A percentile compares a stretch with the other conserved stretches of the same genome.
These are phyloP conservation scores for Brasenia schreberi DNA, from an alignment of 164 flowering plant genomes.

Conservation along the genomic window DNA sequence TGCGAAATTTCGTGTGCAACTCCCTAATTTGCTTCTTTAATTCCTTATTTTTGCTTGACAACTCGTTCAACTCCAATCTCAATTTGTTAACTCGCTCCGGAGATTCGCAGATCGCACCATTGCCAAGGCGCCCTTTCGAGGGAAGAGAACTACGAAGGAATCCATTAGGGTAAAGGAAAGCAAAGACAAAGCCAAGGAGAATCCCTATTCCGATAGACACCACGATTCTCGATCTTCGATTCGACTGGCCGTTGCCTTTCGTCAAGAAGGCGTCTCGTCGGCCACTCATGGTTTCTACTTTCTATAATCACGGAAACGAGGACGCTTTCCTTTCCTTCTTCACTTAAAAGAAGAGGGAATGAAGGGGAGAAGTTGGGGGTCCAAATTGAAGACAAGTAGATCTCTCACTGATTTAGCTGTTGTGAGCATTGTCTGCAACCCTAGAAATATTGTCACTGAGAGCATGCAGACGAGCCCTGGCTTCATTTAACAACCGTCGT, in stretches of 20 bases:
- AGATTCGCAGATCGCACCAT: conserved; percentile 45
- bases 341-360: not conserved
- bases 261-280: conserved; percentile 47
- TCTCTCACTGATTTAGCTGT: no score
- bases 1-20: conserved; percentile 28
- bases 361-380: fast-evolving
- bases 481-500: no score
- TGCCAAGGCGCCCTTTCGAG: conserved; percentile 4
- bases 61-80: conserved; percentile 31
- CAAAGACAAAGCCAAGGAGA: conserved; percentile 57
- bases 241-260: conserved; percentile 17
- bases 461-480: no score
- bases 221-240: conserved; percentile 41
- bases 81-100: conserved; percentile 38
- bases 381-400: no score
- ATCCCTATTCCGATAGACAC: conserved; percentile 55
- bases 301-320: not conserved
- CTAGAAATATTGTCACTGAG: no score
- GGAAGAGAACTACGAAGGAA: conserved; percentile 27
- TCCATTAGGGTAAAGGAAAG: conserved; percentile 60
- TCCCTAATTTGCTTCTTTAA: conserved; percentile 7
- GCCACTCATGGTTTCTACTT: conserved; percentile 26
- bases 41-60: conserved; percentile 45
- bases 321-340: not conserved
- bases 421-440: no score